Evolutionary conservation across 2,329 filamentous ascomycete genomes (phyloP).

Genomic region (Coniella lustricola): DNA sequence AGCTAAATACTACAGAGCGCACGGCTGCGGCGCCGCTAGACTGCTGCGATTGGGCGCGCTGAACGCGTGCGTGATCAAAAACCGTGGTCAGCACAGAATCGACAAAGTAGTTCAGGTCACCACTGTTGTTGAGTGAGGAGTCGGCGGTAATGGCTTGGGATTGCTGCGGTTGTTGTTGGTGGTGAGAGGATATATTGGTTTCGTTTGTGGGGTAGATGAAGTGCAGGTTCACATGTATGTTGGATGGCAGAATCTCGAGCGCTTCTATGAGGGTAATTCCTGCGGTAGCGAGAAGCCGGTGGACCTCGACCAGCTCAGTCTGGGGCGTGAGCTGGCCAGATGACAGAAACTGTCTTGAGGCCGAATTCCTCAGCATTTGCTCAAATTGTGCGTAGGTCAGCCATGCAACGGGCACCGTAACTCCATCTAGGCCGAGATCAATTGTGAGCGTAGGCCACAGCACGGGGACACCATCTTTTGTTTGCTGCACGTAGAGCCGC

Average conservation of each 20-base stretch:
- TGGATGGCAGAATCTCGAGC: constrained; percentile 64
- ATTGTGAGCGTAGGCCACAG: constrained; percentile 83
- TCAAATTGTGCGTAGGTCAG: constrained; percentile 69
- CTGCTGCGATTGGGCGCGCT: constrained; percentile 58
- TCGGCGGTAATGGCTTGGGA: neutral
- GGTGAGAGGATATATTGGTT: constrained; percentile 51
- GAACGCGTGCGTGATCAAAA: constrained; percentile 78
- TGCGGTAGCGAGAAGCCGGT: constrained; percentile 64
- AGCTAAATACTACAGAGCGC: constrained; percentile 87
- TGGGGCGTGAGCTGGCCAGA: constrained; percentile 42
- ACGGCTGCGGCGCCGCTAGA: constrained; percentile 39
- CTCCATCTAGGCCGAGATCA: constrained; percentile 52
- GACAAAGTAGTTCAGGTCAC: constrained; percentile 79
- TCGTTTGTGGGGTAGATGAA: constrained; percentile 79
- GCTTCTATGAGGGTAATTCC: constrained; percentile 77
- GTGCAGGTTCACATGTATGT: constrained; percentile 87
- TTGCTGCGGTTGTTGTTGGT: constrained; percentile 3
- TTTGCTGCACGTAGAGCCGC: constrained; percentile 84
- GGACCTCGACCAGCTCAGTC: constrained; percentile 41
- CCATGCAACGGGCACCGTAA: constrained; percentile 76
- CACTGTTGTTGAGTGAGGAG: constrained; percentile 59
- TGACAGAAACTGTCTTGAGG: constrained; percentile 36
- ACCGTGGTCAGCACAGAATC: constrained; percentile 79
- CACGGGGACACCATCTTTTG: constrained; percentile 78
- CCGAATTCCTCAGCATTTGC: constrained; percentile 38